These are phyloP conservation scores for Neurospora terricola DNA, from an alignment of 495 filamentous ascomycete species.

Conservation along the genomic window DNA sequence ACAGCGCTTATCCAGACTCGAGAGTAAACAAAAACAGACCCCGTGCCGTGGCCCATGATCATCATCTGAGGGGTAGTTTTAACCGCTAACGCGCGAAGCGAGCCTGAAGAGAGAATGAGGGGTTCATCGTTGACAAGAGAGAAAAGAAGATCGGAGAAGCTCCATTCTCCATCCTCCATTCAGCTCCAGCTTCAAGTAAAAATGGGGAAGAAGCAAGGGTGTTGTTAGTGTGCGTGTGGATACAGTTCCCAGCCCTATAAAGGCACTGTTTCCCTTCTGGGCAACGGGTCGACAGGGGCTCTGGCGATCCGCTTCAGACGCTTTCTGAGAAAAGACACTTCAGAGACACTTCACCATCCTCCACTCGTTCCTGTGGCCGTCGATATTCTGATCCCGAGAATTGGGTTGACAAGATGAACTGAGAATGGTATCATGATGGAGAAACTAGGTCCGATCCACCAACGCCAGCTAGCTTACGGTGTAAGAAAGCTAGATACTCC, in stretches of 20 bases:
- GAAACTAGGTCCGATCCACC: background rate
- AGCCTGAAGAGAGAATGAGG: background rate
- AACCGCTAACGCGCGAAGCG: background rate
- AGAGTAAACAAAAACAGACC: background rate
- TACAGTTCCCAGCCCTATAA: background rate
- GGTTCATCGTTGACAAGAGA: background rate
- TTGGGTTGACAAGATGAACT: background rate
- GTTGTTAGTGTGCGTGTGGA: background rate
- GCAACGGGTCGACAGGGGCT: background rate
- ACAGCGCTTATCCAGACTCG: background rate
- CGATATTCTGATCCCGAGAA: background rate
- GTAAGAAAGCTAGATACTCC: background rate
- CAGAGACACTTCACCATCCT: background rate
- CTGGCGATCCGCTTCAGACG: background rate
- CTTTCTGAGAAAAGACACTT: background rate
- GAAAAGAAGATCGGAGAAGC: background rate
- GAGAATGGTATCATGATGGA: background rate
- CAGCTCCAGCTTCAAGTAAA: background rate
- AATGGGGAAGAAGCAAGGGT: background rate
- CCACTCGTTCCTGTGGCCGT: background rate
- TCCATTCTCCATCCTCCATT: background rate
- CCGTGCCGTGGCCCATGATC: background rate
- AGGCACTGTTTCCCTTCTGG: background rate
- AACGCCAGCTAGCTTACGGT: background rate
- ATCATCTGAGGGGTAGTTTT: background rate